Conservation (phyloP, 2,329 filamentous ascomycete genomes). For the Colletotrichum incanum region DNA sequence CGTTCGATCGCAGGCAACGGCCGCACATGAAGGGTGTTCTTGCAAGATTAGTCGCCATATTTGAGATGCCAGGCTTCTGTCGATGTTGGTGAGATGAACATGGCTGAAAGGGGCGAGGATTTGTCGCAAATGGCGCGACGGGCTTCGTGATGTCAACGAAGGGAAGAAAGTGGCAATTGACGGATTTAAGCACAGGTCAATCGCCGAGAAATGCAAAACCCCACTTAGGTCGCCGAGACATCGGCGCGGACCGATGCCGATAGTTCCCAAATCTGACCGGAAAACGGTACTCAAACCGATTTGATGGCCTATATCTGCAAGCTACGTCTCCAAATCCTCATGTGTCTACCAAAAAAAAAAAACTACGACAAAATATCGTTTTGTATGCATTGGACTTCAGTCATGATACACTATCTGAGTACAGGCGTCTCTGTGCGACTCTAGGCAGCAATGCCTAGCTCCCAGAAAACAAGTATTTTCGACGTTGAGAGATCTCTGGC, state of each 20-base stretch:
- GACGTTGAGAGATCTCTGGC: no score
- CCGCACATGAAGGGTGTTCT: conserved; percentile 12
- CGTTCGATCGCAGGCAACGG: conserved; percentile 4
- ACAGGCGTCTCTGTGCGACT: no score
- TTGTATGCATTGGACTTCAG: no score
- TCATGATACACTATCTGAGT: no score
- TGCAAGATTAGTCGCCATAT: conserved; percentile 35
- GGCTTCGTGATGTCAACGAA: conserved; percentile 40
- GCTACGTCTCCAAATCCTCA: no score
- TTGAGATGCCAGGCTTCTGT: conserved; percentile 12
- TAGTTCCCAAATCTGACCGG: neutral
- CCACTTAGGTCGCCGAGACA: neutral
- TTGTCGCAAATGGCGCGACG: neutral
- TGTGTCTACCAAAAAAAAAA: no score
- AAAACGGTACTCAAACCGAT: neutral
- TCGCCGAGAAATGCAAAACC: neutral
- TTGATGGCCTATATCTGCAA: no score
- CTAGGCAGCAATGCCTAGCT: no score
- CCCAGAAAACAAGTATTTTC: no score
- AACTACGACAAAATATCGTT: no score
- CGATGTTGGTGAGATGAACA: conserved; percentile 10
- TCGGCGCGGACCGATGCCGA: neutral
- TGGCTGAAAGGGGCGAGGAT: neutral
- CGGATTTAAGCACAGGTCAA: conserved; percentile 41
- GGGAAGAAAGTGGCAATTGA: conserved; percentile 35